Evolutionary conservation across 371 early-diverging fungal genomes (phyloP).

Genomic region (Agmasoma carcini): DNA sequence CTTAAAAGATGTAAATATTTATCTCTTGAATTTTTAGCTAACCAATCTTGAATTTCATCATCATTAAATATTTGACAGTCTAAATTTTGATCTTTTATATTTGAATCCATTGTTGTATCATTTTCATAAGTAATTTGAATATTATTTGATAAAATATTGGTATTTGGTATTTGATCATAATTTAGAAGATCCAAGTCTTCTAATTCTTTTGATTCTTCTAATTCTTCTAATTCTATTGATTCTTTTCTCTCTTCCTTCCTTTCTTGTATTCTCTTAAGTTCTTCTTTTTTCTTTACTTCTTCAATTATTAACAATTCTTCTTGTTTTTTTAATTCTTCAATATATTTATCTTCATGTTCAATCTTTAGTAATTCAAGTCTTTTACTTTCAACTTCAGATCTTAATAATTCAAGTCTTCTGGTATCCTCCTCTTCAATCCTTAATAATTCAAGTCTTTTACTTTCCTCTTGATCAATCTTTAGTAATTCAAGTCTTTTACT

Average conservation of each 20-base stretch:
- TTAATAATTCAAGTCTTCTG: neutral
- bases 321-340: slow-evolving; percentile 5
- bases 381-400: neutral
- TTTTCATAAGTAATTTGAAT: too few species aligned
- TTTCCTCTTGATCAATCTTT: neutral
- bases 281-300: neutral
- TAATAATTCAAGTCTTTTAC: neutral
- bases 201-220: neutral
- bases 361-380: slow-evolving; percentile 5
- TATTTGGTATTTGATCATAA: too few species aligned
- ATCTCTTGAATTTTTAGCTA: too few species aligned
- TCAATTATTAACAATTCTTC: neutral
- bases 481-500: neutral
- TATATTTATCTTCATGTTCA: neutral
- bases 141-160: too few species aligned
- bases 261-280: slow-evolving; percentile 12
- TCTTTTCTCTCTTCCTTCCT: neutral
- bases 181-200: neutral
- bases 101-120: too few species aligned
- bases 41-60: too few species aligned
- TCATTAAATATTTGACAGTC: too few species aligned
- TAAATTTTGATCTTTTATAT: too few species aligned
- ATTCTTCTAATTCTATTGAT: neutral
- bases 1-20: too few species aligned
- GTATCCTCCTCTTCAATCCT: slow-evolving; percentile 2